A percentile compares a stretch with the other conserved stretches of the same genome.
Evolutionary conservation across 768 basidiomycete species (phyloP).

Genomic region (Xerocomellus amylosporus): DNA sequence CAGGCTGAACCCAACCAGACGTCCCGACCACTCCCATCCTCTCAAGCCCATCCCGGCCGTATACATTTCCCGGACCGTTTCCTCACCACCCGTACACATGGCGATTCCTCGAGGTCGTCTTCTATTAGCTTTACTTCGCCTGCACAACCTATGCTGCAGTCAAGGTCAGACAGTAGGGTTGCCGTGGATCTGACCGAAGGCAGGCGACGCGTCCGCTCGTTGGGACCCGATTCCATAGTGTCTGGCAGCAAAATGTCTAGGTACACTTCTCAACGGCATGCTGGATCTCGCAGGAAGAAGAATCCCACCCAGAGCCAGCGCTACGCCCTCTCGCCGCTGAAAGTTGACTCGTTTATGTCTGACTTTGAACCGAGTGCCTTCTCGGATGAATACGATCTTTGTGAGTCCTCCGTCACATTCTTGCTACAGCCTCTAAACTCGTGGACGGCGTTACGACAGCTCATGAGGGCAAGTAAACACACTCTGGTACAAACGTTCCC

Average conservation of each 20-base stretch:
- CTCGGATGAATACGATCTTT: conserved; percentile 76
- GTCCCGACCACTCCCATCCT: conserved; percentile 6
- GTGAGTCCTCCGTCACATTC: conserved; percentile 42
- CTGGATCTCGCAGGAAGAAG: conserved; percentile 23
- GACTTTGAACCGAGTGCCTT: conserved; percentile 46
- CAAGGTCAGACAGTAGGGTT: conserved; percentile 13
- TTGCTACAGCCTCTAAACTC: conserved; percentile 10
- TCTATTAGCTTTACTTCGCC: conserved; percentile 23
- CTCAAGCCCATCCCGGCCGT: conserved; percentile 22
- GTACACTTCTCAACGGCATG: conserved; percentile 11
- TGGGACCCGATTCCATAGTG: conserved; percentile 17
- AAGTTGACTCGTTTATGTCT: conserved; percentile 26
- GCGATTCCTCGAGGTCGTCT: conserved; percentile 33
- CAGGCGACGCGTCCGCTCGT: conserved; percentile 22
- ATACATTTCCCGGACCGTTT: conserved; percentile 37
- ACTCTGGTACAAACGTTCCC: conserved; percentile 1
- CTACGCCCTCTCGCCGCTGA: conserved; percentile 18
- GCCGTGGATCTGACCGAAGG: conserved; percentile 11
- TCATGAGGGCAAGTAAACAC: conserved; percentile 60
- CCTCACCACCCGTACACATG: conserved; percentile 22
- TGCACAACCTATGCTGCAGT: conserved; percentile 10
- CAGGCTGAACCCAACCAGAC: conserved; percentile 13
- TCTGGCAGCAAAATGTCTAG: conserved; percentile 15
- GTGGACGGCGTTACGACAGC: conserved; percentile 39
- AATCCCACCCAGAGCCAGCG: conserved; percentile 13